Base-by-base conservation (phyloP, 441 rosid genomes). In the Pelargonium australe region DNA sequence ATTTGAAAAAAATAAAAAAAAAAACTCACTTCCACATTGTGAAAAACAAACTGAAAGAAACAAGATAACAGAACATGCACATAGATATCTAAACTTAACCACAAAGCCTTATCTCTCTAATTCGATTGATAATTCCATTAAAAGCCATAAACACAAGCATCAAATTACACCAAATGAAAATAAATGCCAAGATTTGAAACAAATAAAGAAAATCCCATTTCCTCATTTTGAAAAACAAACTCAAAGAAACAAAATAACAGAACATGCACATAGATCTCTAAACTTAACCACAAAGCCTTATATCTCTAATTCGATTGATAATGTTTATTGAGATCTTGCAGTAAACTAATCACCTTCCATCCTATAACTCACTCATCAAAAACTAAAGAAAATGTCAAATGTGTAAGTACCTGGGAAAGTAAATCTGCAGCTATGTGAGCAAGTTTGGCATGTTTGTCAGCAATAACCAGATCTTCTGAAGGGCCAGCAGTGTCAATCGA, bases 401-500 rank as follows among this genome's bases (percentile, higher is more conserved):
- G 28, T 63, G 69, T 41, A 71, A 67, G 41, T 72, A 94, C 96
- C 96, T 94, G 97, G 63, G 97, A 94, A 63, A 91, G 85, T 73
- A 94, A 84, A 80, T 94, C 97, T 3, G 94, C 87, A 75, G 99
- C 96, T 81, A 91, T 83, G 81, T 94, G 89, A 66, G 84, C 87
- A 57, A 97, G 97, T 74, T 67, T 87, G 43, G 96, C 87, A 83
- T 80, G 73, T 71, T 78, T 89, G 53, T 94, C 97, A 41, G 94
- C 99, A 79, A 91, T 88, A 58, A 91, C 97, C 68, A 91, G 68
- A 69, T 89, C 97, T 81, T 94, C 96, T 2, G 96, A 94, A 84
- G 97, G 97, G 63, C 96, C 96, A 65, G 96, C 99, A 55, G 96
- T 94, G 85, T 94, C 99, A 78, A 94, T 94, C 1, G 97, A 88